Evolutionary conservation across 1,139 yeast species (phyloP), one percentile per base, ranked within the genome.

Genomic region (Kodamaea fungicola): DNA sequence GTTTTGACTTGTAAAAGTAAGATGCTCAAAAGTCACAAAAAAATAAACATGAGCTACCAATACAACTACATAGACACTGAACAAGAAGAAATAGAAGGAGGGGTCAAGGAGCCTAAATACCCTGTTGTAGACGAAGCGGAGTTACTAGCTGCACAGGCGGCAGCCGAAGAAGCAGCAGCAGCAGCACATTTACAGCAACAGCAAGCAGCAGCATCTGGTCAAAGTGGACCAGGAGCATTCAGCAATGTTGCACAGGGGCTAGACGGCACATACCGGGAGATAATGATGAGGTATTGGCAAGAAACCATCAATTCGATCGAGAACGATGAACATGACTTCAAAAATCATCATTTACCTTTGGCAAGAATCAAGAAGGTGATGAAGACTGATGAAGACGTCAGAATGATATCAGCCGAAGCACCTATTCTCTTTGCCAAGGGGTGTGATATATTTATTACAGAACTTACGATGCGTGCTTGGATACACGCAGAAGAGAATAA

Each of bases 401-500:
- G 90, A 47, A 92, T 92, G 98, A 92, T 92, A 42, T 81, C 94
- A 48, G 97, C 98, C 2, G 98, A 92, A 63, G 97, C 97, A 0
- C 98, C 98, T 1, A 89, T 92, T 28, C 64, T 92, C 44, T 92
- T 92, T 67, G 97, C 98, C 34, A 92, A 92, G 61, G 97, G 97
- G 1, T 92, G 98, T 62, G 98, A 92, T 58, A 83, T 92, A 31
- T 92, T 92, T 61, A 92, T 92, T 46, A 90, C 97, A 0, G 98
- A 92, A 60, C 71, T 92, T 40, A 90, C 98, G 8, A 89, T 92
- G 97, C 73, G 98, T 42, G 97, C 98, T 3, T 92, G 98, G 98
- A 88, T 92, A 44, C 96, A 90, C 52, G 97, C 97, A 1, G 97
- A 92, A 59, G 96, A 88, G 52, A 88, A 87, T 64, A 92, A 92